Conservation (phyloP, 495 filamentous ascomycete species). For the Neurospora sp. region DNA sequence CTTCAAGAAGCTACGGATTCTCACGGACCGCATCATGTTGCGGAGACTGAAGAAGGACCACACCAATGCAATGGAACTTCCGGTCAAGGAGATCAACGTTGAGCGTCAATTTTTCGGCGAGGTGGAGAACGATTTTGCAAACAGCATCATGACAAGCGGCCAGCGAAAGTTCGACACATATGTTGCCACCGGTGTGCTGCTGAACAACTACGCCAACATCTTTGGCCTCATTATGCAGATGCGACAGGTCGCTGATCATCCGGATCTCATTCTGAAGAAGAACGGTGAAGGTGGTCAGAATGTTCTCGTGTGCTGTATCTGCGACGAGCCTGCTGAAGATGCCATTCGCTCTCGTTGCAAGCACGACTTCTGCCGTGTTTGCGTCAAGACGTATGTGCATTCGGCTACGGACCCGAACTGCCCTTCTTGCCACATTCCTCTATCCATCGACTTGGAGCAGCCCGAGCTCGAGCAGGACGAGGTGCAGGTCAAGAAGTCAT, state of each 20-base stretch:
- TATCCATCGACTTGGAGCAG: conserved; percentile 86
- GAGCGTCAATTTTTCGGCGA: conserved; percentile 93
- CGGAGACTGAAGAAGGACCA: conserved; percentile 86
- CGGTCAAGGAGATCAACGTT: conserved; percentile 84
- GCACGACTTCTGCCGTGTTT: conserved; percentile 90
- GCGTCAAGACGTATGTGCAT: conserved; percentile 72
- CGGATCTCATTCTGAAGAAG: conserved; percentile 86
- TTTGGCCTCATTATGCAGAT: conserved; percentile 92
- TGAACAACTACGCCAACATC: conserved; percentile 93
- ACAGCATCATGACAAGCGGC: conserved; percentile 84
- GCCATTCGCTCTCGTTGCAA: conserved; percentile 83
- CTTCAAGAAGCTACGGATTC: conserved; percentile 67
- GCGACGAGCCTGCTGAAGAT: conserved; percentile 91
- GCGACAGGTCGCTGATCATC: conserved; percentile 93
- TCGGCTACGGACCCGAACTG: conserved; percentile 72
- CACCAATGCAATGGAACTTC: conserved; percentile 86
- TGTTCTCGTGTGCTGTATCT: conserved; percentile 81
- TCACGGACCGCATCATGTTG: conserved; percentile 89
- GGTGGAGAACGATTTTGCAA: conserved; percentile 89
- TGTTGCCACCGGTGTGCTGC: conserved; percentile 82
- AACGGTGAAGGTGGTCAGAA: conserved; percentile 78
- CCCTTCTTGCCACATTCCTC: conserved; percentile 79
- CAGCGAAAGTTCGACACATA: conserved; percentile 87
- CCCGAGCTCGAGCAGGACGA: conserved; percentile 87
- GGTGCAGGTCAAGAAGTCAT: conserved; percentile 73